Evolutionary conservation across 139 green algal genomes (phyloP).

Genomic region (Picochlorum sp.): DNA sequence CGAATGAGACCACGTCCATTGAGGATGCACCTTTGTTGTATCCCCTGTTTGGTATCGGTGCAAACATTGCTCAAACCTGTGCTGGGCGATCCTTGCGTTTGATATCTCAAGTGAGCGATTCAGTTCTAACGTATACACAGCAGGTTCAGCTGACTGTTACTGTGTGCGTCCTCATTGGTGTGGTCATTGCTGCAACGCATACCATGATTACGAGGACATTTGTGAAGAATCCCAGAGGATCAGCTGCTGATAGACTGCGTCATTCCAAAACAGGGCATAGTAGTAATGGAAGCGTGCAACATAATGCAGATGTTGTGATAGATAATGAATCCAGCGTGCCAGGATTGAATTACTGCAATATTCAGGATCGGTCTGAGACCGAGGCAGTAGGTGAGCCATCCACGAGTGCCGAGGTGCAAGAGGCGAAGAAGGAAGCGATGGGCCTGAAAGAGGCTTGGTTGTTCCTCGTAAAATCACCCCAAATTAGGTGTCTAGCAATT

Average conservation of each 20-base stretch:
- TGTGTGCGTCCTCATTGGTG: conserved; percentile 23
- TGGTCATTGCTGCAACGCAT: conserved; percentile 34
- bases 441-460: conserved; percentile 33
- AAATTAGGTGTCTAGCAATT: conserved; percentile 81
- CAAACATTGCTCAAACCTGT: conserved; percentile 82
- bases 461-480: conserved; percentile 50
- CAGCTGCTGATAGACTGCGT: conserved; percentile 8
- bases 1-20: conserved; percentile 89
- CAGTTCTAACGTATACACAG: conserved; percentile 15
- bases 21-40: conserved; percentile 84
- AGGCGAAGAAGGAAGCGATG: conserved; percentile 10
- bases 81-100: conserved; percentile 42
- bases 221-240: conserved; percentile 26
- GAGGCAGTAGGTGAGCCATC: neutral
- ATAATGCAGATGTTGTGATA: neutral
- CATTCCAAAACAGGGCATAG: neutral
- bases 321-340: conserved; percentile 19
- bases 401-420: neutral
- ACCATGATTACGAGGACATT: conserved; percentile 33
- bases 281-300: neutral
- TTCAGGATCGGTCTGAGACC: neutral
- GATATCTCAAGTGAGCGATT: conserved; percentile 17
- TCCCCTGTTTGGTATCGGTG: conserved; percentile 92
- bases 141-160: conserved; percentile 35
- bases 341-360: conserved; percentile 29